These are phyloP conservation scores for Lobosporangium transversale DNA, from an alignment of 192 early-diverging fungal genomes.

Conservation along the genomic window DNA sequence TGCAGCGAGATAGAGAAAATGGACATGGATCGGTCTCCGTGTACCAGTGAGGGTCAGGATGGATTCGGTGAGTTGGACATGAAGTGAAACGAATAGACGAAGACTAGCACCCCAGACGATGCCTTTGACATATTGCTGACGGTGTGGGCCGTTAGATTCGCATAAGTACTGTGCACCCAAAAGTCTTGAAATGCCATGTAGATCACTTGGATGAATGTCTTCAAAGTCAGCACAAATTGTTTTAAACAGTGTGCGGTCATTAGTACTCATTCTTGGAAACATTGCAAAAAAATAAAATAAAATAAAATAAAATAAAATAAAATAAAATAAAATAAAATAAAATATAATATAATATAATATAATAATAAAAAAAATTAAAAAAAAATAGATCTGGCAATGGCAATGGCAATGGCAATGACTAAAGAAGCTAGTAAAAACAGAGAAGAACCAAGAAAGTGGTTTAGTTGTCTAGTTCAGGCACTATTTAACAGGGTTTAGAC, in stretches of 20 bases:
- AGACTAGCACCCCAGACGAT: slow-evolving; percentile 23
- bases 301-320: no score
- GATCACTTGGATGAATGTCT: slow-evolving; percentile 29
- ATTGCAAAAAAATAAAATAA: no score
- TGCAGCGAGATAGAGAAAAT: slow-evolving; percentile 26
- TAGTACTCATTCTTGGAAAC: not conserved
- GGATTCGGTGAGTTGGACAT: slow-evolving; percentile 23
- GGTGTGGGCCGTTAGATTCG: not conserved
- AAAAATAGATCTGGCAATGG: no score
- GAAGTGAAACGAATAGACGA: slow-evolving; percentile 30
- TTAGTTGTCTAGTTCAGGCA: no score
- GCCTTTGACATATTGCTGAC: slow-evolving; percentile 16
- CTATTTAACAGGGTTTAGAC: no score
- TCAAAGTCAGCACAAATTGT: slow-evolving; percentile 43
- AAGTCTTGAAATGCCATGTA: slow-evolving; percentile 12
- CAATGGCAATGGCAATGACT: no score
- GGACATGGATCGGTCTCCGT: slow-evolving; percentile 18
- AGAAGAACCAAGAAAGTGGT: no score
- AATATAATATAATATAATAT: no score
- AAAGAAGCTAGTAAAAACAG: no score
- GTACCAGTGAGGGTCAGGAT: slow-evolving; percentile 37
- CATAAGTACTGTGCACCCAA: slow-evolving; percentile 19
- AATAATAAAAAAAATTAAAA: no score
- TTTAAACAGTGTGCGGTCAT: slow-evolving; percentile 10
- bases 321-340: no score